Evolutionary conservation across 441 rosid genomes (phyloP).

Genomic region (Iberis amara): DNA sequence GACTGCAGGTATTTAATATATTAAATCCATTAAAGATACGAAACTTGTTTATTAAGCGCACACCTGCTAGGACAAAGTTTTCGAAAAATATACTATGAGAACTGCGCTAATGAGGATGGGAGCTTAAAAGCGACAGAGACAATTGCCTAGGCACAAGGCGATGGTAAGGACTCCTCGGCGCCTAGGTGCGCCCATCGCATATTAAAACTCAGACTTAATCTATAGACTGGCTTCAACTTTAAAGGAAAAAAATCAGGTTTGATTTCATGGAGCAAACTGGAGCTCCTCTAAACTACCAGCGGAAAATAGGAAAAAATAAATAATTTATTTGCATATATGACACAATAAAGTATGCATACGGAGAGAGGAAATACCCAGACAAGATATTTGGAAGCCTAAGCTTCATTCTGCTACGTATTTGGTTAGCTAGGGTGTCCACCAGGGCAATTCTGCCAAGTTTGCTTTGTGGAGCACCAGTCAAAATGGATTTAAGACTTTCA

Average conservation of each 20-base stretch:
- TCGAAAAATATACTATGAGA: constrained; percentile 6
- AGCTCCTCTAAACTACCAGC: constrained; percentile 17
- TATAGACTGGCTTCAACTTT: constrained; percentile 14
- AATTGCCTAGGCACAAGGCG: too few species aligned
- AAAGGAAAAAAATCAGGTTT: constrained; percentile 4
- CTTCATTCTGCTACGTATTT: constrained; percentile 74
- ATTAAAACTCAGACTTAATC: background rate
- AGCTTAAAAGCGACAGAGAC: background rate
- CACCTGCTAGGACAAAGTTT: constrained; percentile 3
- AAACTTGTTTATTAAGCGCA: background rate
- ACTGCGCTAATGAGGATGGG: constrained; percentile 3
- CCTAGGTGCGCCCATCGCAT: too few species aligned
- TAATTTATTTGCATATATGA: constrained; percentile 16
- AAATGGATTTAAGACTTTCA: constrained; percentile 64
- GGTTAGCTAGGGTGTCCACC: constrained; percentile 58
- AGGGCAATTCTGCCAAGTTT: constrained; percentile 68
- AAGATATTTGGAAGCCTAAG: constrained; percentile 64
- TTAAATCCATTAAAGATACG: background rate
- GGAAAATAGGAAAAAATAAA: constrained; percentile 3
- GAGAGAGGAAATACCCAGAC: constrained; percentile 31
- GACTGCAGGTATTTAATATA: background rate
- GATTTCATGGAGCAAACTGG: constrained; percentile 11
- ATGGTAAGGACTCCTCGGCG: too few species aligned
- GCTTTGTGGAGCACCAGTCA: constrained; percentile 60
- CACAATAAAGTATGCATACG: constrained; percentile 9